A percentile compares a stretch with the other conserved stretches of the same genome.
Conservation (phyloP, 1,284 basidiomycete species). For the Sporisorium scitamineum region DNA sequence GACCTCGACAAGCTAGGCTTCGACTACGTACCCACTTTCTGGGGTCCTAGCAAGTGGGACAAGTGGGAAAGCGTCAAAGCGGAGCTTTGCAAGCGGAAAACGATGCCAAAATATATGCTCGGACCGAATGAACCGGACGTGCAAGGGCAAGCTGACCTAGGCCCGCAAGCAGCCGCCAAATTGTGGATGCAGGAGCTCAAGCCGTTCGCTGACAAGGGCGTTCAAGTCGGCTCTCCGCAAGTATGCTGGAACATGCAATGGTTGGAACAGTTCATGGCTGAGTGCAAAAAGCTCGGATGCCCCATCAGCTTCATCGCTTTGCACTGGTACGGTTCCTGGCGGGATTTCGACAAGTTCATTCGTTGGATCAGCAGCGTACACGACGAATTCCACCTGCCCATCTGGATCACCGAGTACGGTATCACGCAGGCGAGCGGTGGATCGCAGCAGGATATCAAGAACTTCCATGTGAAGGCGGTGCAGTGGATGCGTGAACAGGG, state of each 20-base stretch:
- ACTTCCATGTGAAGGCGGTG: constrained; percentile 53
- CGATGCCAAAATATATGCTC: constrained; percentile 48
- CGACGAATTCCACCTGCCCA: constrained; percentile 35
- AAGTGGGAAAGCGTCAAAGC: constrained; percentile 57
- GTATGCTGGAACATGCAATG: constrained; percentile 65
- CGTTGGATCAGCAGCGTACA: constrained; percentile 55
- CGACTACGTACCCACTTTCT: constrained; percentile 63
- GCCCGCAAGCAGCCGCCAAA: constrained; percentile 52
- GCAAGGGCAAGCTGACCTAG: constrained; percentile 52
- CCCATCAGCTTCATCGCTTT: constrained; percentile 61
- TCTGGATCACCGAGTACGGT: constrained; percentile 69
- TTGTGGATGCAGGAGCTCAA: constrained; percentile 61
- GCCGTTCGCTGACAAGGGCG: constrained; percentile 58
- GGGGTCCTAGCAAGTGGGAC: constrained; percentile 56
- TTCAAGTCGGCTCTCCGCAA: constrained; percentile 62
- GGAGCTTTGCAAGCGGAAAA: constrained; percentile 28
- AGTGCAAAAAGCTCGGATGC: constrained; percentile 55
- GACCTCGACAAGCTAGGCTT: constrained; percentile 44
- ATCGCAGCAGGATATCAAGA: constrained; percentile 40
- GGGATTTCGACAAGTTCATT: constrained; percentile 58
- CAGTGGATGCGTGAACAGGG: constrained; percentile 47
- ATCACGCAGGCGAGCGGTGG: constrained; percentile 50
- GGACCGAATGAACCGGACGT: constrained; percentile 66
- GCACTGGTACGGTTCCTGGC: constrained; percentile 66
- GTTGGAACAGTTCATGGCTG: constrained; percentile 57